Percentiles rank a stretch among this genome's conserved stretches.
Conservation (phyloP, 345 rosid genomes). For the Ceriops decandra region DNA sequence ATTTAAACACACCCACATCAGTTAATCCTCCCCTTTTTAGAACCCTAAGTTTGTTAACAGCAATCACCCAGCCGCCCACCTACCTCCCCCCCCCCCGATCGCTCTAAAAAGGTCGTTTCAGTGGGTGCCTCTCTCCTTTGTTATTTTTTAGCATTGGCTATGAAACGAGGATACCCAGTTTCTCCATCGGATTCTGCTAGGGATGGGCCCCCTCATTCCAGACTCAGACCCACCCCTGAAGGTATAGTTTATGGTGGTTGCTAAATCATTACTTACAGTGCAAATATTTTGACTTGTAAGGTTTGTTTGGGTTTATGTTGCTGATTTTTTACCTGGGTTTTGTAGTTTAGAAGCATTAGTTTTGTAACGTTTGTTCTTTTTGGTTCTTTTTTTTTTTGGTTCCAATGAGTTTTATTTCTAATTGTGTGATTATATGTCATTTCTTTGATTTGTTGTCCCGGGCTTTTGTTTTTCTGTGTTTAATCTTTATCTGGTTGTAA, state of each 20-base stretch:
- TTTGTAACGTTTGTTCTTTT: not conserved
- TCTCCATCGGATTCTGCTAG: slow-evolving; percentile 52
- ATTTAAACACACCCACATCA: no score
- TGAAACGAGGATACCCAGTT: slow-evolving; percentile 76
- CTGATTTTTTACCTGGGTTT: slow-evolving; percentile 7
- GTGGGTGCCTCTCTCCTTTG: not conserved
- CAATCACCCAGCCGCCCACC: no score
- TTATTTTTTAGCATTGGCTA: slow-evolving; percentile 15
- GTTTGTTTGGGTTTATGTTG: not conserved
- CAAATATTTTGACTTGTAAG: not conserved
- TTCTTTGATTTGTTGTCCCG: no score
- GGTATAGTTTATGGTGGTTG: slow-evolving; percentile 31
- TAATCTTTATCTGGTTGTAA: no score
- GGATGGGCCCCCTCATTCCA: slow-evolving; percentile 59
- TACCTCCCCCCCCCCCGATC: no score
- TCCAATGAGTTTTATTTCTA: not conserved
- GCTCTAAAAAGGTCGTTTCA: no score
- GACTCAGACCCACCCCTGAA: slow-evolving; percentile 61
- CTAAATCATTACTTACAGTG: no score
- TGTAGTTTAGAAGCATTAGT: not conserved
- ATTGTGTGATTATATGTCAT: no score
- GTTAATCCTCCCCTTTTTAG: no score
- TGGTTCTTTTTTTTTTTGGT: not conserved
- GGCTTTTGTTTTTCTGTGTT: no score
- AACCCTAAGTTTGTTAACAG: no score